phyloP scores from a whole-genome alignment of 1,139 yeast species.

The Petasospora fabianii region DNA sequence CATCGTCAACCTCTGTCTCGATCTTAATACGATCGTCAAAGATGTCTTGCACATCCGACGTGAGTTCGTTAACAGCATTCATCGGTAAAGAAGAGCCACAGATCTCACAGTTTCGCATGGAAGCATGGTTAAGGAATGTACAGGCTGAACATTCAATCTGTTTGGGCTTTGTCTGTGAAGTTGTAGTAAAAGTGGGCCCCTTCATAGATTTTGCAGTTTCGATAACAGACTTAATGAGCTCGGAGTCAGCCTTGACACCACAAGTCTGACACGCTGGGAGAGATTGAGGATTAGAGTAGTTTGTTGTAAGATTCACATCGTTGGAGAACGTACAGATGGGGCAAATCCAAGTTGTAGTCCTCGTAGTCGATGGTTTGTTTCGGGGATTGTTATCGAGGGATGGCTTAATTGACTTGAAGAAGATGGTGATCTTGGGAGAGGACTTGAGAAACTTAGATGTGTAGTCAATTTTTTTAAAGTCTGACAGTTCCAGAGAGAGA shows the following conservation, averaged over 20 bases:
- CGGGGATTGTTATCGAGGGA: neutral
- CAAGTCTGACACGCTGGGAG: conserved; percentile 70
- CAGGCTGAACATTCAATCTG: conserved; percentile 69
- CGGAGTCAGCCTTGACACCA: conserved; percentile 55
- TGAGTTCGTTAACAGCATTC: conserved; percentile 26
- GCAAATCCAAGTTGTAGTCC: conserved; percentile 65
- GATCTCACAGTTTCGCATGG: conserved; percentile 75
- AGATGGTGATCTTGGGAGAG: conserved; percentile 67
- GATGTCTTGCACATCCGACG: conserved; percentile 14
- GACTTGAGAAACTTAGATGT: conserved; percentile 68
- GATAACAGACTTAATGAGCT: conserved; percentile 28
- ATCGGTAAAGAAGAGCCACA: conserved; percentile 65
- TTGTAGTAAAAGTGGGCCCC: neutral
- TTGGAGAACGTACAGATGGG: conserved; percentile 78
- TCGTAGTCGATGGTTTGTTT: conserved; percentile 4
- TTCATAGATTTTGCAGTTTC: conserved; percentile 1
- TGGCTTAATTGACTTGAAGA: conserved; percentile 27
- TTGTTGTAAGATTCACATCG: conserved; percentile 37
- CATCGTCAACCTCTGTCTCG: conserved; percentile 27
- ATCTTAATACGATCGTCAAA: conserved; percentile 31
- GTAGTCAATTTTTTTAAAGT: conserved; percentile 42
- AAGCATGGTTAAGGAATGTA: conserved; percentile 83
- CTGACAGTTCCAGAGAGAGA: conserved; percentile 46
- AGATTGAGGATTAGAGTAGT: conserved; percentile 31
- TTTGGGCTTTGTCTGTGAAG: conserved; percentile 6